Evolutionary conservation across 805 yeast species (phyloP), one percentile per base, ranked within the genome.

Genomic region (Brettanomyces anomalus): DNA sequence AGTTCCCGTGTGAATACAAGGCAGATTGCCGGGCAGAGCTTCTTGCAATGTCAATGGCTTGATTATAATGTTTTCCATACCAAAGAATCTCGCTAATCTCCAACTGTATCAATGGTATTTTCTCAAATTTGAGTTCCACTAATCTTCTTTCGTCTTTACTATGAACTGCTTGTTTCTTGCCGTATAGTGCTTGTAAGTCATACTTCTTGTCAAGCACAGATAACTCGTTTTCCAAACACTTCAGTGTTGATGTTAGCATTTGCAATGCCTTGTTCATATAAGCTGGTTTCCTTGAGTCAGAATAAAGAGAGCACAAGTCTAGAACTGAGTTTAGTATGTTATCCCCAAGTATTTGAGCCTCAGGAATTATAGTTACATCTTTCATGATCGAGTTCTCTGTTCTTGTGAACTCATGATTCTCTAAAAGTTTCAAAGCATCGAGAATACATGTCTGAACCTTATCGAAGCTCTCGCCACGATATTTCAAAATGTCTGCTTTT

Each of bases 71-170:
- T 1, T 61, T 60, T 28, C 62, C 58, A 30, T 52, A 52, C 65
- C 71, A 70, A 2, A 70, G 46, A 5, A 71, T 49, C 48, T 71
- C 75, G 36, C 73, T 65, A 6, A 70, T 52, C 47, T 70, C 67
- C 32, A 65, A 56, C 49, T 66, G 67, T 31, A 71, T 42, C 37
- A 69, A 46, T 5, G 75, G 71, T 5, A 59, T 55, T 32, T 46
- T 45, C 42, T 63, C 66, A 33, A 44, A 53, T 39, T 54, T 52
- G 7, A 64, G 37, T 39, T 54, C 56, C 34, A 46, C 43, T 1
- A 55, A 33, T 38, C 65, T 47, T 17, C 49, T 46, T 30, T 56
- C 54, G 26, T 45, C 40, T 30, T 42, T 43, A 24, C 46, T 46
- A 1, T 46, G 43, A 5, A 50, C 40, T 7, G 43, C 50, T 39